These are phyloP conservation scores for Albifimbria verrucaria DNA, from an alignment of 2,329 filamentous ascomycete genomes.

Conservation along the genomic window DNA sequence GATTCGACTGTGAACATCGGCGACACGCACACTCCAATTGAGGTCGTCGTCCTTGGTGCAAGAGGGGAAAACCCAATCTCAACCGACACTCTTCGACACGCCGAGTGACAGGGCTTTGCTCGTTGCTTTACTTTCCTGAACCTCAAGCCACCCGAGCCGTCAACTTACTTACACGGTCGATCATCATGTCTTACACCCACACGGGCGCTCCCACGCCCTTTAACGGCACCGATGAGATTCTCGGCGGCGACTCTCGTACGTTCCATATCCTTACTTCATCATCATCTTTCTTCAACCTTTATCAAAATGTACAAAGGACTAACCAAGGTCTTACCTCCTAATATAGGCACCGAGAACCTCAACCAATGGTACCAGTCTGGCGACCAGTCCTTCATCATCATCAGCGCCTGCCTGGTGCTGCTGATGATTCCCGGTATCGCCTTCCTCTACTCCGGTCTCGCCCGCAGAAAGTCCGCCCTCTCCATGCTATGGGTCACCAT, in stretches of 20 bases:
- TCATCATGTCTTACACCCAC: conserved; percentile 57
- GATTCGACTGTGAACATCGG: neutral
- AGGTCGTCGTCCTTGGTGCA: neutral
- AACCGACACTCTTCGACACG: neutral
- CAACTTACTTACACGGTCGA: conserved; percentile 4
- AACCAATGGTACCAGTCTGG: conserved; percentile 95
- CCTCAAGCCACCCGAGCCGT: neutral
- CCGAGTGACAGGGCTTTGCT: neutral
- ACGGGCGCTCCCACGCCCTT: conserved; percentile 56
- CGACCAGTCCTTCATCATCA: conserved; percentile 90
- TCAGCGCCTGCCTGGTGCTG: conserved; percentile 88
- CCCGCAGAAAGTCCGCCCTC: conserved; percentile 94
- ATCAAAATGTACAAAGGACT: neutral
- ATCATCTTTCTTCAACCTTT: neutral
- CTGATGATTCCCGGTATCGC: conserved; percentile 96
- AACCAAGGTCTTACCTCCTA: neutral
- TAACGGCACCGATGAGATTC: conserved; percentile 60
- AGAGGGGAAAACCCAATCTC: neutral
- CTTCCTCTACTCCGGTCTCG: conserved; percentile 95
- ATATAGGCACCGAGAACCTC: conserved; percentile 73
- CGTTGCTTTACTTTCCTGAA: neutral
- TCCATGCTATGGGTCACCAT: conserved; percentile 98
- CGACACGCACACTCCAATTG: no score
- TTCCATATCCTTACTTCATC: conserved; percentile 3
- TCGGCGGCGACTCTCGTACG: conserved; percentile 78